A percentile compares a stretch with the other conserved stretches of the same genome.
Conservation (phyloP, 2,329 filamentous ascomycete genomes). For the Monosporascus sp. region DNA sequence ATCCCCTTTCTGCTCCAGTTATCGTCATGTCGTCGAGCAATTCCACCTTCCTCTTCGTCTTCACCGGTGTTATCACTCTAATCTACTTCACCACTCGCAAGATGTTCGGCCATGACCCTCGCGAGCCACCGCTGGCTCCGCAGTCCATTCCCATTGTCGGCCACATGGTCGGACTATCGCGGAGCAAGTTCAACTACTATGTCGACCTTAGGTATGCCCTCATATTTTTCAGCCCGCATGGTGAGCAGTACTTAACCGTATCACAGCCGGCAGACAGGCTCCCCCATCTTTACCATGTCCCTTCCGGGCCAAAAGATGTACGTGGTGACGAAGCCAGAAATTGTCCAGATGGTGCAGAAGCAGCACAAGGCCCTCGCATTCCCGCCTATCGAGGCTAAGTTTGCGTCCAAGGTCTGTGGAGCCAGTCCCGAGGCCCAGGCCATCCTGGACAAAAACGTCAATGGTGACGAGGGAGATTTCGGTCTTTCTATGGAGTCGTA, state of each 20-base stretch:
- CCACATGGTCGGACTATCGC: constrained; percentile 26
- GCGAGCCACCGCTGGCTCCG: constrained; percentile 26
- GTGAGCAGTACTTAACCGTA: neutral
- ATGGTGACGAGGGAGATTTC: constrained; percentile 31
- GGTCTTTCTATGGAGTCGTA: constrained; percentile 30
- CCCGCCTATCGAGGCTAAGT: constrained; percentile 31
- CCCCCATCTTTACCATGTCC: constrained; percentile 36
- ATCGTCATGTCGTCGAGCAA: neutral
- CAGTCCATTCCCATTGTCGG: constrained; percentile 27
- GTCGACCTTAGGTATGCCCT: constrained; percentile 22
- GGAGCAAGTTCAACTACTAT: constrained; percentile 27
- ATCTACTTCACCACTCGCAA: constrained; percentile 8
- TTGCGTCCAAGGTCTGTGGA: constrained; percentile 25
- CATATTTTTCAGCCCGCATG: neutral
- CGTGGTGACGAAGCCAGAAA: constrained; percentile 30
- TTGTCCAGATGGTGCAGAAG: constrained; percentile 34
- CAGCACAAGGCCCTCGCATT: constrained; percentile 33
- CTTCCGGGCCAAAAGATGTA: constrained; percentile 38
- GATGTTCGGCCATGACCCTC: constrained; percentile 21
- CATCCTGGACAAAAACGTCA: constrained; percentile 24
- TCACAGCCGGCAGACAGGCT: constrained; percentile 9
- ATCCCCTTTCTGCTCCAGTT: neutral
- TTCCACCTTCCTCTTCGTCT: neutral
- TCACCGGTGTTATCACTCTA: constrained; percentile 3
- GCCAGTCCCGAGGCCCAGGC: constrained; percentile 23